phyloP scores from a whole-genome alignment of 805 yeast genomes.

The Candida broadrunensis region DNA sequence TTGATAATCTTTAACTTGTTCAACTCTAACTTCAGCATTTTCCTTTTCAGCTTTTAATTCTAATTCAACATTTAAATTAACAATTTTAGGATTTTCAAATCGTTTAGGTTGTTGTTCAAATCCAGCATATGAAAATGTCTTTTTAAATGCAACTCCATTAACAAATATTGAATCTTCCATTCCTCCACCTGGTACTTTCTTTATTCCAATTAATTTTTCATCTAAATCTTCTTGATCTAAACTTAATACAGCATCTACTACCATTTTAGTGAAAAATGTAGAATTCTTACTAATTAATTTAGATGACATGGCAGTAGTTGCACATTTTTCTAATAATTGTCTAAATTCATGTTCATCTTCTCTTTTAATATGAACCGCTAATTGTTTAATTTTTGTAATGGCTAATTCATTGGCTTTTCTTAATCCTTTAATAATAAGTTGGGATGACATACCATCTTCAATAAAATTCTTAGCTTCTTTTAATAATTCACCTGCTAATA shows the following conservation, averaged over 20 bases:
- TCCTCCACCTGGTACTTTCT: slow-evolving; percentile 93
- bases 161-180: slow-evolving; percentile 90
- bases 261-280: slow-evolving; percentile 90
- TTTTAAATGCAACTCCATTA: slow-evolving; percentile 95
- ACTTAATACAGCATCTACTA: slow-evolving; percentile 89
- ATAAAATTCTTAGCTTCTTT: slow-evolving; percentile 87
- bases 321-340: slow-evolving; percentile 82
- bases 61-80: slow-evolving; percentile 85
- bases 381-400: slow-evolving; percentile 64
- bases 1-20: slow-evolving; percentile 90
- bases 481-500: slow-evolving; percentile 90
- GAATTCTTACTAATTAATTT: slow-evolving; percentile 87
- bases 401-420: slow-evolving; percentile 80
- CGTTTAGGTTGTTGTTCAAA: slow-evolving; percentile 97
- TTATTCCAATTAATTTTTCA: slow-evolving; percentile 88
- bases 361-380: slow-evolving; percentile 66
- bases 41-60: slow-evolving; percentile 98
- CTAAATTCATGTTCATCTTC: slow-evolving; percentile 50
- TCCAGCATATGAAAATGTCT: slow-evolving; percentile 97
- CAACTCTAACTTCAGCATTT: slow-evolving; percentile 96
- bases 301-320: slow-evolving; percentile 96
- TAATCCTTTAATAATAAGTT: slow-evolving; percentile 82
- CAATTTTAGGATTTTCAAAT: slow-evolving; percentile 75
- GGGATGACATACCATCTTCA: slow-evolving; percentile 95
- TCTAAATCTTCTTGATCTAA: slow-evolving; percentile 83